Evolutionary conservation across 2,329 filamentous ascomycete species (phyloP).

Genomic region (Botryotinia narcissicola): DNA sequence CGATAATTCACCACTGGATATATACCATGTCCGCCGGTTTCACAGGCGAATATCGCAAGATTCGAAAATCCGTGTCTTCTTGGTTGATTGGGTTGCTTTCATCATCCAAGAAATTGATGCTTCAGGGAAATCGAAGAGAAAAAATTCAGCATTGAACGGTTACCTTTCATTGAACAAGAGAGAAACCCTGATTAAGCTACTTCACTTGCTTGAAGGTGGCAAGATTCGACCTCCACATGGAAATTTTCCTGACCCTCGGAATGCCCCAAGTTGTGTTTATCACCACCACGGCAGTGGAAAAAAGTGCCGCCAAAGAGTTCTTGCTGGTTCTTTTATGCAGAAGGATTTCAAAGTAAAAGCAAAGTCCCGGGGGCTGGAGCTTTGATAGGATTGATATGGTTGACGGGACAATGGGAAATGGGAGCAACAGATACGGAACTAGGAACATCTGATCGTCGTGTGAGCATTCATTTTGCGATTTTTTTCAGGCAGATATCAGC

Average conservation of each 20-base stretch:
- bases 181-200: background rate
- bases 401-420: background rate
- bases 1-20: too few species aligned
- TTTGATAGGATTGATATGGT: background rate
- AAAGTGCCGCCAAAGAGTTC: background rate
- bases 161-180: background rate
- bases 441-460: background rate
- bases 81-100: background rate
- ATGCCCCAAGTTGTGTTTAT: background rate
- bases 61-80: background rate
- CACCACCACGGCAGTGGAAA: background rate
- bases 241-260: background rate
- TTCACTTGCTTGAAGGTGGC: background rate
- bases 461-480: background rate
- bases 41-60: background rate
- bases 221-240: background rate
- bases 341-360: rapidly evolving
- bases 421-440: background rate
- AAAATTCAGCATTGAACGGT: background rate
- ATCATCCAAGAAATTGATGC: background rate
- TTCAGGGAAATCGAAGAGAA: background rate
- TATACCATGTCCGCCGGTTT: too few species aligned
- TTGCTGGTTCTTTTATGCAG: rapidly evolving
- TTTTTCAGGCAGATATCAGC: background rate
- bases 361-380: background rate